A percentile compares a stretch with the other conserved stretches of the same genome.
Evolutionary conservation across 306 rosid species (phyloP).

Genomic region (Cercis canadensis): DNA sequence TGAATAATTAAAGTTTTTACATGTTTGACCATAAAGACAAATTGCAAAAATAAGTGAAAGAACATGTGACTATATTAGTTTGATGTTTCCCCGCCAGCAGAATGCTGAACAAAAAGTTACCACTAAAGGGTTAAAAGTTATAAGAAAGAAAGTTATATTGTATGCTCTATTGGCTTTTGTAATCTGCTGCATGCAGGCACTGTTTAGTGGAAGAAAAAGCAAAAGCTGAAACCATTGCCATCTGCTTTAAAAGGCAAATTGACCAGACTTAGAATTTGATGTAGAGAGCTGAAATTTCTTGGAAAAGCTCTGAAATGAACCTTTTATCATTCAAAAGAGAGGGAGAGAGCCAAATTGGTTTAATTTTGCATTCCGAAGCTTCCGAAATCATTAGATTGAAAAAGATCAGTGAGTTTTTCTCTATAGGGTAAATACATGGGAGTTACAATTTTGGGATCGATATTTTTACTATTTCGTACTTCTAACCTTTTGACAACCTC

Average conservation of each 20-base stretch:
- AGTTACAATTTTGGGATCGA: no score
- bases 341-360: no score
- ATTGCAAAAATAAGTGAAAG: neutral
- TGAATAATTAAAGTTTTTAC: constrained; percentile 10
- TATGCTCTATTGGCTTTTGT: neutral
- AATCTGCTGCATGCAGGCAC: neutral
- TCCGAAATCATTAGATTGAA: constrained; percentile 11
- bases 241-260: constrained; percentile 28
- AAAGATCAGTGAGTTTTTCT: neutral
- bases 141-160: neutral
- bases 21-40: constrained; percentile 34
- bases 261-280: constrained; percentile 16
- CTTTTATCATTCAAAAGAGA: no score
- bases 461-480: no score
- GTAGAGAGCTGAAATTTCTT: neutral
- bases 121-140: constrained; percentile 6
- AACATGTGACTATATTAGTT: constrained; percentile 41
- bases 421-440: no score
- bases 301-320: neutral
- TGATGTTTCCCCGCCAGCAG: constrained; percentile 28
- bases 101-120: constrained; percentile 3
- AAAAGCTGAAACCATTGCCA: constrained; percentile 10
- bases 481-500: no score
- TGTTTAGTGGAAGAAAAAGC: neutral
- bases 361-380: constrained; percentile 8